phyloP scores from a whole-genome alignment of 2,329 filamentous ascomycete species.

The Fusarium pseudonygamai region DNA sequence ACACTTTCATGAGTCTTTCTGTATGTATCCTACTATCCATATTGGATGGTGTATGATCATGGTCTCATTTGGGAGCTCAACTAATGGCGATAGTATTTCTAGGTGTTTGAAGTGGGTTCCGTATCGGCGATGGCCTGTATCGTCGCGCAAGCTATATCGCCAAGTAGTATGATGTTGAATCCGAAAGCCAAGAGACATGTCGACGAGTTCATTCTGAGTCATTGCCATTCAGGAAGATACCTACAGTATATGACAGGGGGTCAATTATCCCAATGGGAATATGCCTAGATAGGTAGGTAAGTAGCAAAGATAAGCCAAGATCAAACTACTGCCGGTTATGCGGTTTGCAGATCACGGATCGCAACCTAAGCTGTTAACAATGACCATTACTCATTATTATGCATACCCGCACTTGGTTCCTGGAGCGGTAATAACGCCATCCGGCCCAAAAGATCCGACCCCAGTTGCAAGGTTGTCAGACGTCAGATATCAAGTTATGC shows the following conservation, averaged over 20 bases:
- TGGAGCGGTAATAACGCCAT: not conserved
- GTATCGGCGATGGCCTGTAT: not conserved
- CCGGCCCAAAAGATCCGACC: not conserved
- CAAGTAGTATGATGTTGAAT: not conserved
- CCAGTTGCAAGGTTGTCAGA: not conserved
- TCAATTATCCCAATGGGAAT: not conserved
- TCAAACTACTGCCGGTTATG: not conserved
- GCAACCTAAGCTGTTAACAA: not conserved
- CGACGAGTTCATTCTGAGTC: not conserved
- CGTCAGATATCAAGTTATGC: not conserved
- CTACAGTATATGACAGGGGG: not conserved
- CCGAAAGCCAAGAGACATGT: not conserved
- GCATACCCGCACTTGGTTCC: not conserved
- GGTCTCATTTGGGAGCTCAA: not conserved
- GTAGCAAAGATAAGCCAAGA: not conserved
- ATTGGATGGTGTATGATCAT: no score
- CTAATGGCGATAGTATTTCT: not conserved
- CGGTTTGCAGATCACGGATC: not conserved
- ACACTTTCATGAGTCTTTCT: constrained; percentile 14
- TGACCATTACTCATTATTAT: not conserved
- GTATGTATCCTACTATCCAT: not conserved
- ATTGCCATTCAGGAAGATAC: not conserved
- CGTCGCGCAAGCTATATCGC: not conserved
- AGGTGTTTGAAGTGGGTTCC: not conserved
- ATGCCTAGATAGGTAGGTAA: not conserved